These are phyloP conservation scores for Leccinum obscurum DNA, from an alignment of 768 basidiomycete species.

Conservation along the genomic window DNA sequence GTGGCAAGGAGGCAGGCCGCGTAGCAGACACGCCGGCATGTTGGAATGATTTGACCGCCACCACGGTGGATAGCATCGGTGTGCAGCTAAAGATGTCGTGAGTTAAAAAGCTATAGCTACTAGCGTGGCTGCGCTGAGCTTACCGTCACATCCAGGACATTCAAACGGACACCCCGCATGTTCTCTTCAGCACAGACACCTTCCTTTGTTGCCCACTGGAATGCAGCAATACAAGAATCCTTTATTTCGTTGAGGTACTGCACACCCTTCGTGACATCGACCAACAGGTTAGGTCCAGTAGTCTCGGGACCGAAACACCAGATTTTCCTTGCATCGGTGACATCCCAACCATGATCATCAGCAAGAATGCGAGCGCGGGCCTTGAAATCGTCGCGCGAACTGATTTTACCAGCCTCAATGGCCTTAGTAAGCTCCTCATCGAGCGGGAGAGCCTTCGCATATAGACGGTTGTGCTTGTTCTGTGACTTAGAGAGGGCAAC, in stretches of 20 bases:
- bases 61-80: constrained; percentile 99
- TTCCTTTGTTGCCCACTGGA: constrained; percentile 99
- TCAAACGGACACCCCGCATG: constrained; percentile 97
- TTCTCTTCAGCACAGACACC: constrained; percentile 96
- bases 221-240: constrained; percentile 97
- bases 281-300: constrained; percentile 93
- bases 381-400: constrained; percentile 96
- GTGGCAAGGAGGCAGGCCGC: constrained; percentile 91
- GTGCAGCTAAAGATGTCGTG: constrained; percentile 62
- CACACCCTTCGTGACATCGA: constrained; percentile 98
- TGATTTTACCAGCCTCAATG: constrained; percentile 86
- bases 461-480: constrained; percentile 99
- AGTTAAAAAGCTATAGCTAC: background rate
- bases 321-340: constrained; percentile 98
- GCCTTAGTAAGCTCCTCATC: constrained; percentile 93
- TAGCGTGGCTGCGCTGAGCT: constrained; percentile 27
- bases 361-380: constrained; percentile 92
- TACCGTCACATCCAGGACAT: constrained; percentile 94
- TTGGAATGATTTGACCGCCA: constrained; percentile 98
- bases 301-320: constrained; percentile 99
- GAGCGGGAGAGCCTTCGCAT: constrained; percentile 87
- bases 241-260: constrained; percentile 99
- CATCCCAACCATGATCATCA: constrained; percentile 97
- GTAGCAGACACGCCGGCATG: constrained; percentile 93
- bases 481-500: constrained; percentile 98